Percentiles rank a stretch among this genome's conserved stretches.
Conservation (phyloP, 2,329 filamentous ascomycete species). For the Penicillium sp. region DNA sequence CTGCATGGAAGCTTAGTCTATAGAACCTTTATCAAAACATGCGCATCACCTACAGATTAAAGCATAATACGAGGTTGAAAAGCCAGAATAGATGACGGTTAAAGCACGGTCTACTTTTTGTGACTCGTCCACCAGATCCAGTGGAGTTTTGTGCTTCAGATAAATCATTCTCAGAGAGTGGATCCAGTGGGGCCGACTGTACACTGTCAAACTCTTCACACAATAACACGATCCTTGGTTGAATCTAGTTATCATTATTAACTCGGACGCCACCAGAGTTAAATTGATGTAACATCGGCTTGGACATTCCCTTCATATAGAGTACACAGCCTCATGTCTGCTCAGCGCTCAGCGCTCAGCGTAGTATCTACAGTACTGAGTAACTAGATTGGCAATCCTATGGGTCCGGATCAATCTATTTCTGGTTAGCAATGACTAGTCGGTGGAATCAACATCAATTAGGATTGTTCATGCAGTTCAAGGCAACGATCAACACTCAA, state of each 20-base stretch:
- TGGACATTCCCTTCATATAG: not conserved
- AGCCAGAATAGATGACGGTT: not conserved
- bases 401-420: not conserved
- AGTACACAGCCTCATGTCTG: not conserved
- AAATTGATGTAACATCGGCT: not conserved
- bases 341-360: not conserved
- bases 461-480: not conserved
- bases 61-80: not conserved
- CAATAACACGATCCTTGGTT: not conserved
- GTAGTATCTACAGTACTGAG: not conserved
- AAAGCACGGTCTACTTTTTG: not conserved
- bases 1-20: not conserved
- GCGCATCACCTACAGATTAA: not conserved
- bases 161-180: not conserved
- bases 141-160: constrained; percentile 5
- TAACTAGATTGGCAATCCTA: not conserved
- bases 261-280: not conserved
- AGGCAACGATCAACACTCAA: not conserved
- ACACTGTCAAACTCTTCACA: not conserved
- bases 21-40: not conserved
- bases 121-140: not conserved
- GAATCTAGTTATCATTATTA: not conserved
- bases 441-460: not conserved
- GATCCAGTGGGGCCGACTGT: not conserved
- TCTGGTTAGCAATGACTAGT: not conserved